phyloP scores from a whole-genome alignment of 345 rosid species.

The Durio zibethinus region DNA sequence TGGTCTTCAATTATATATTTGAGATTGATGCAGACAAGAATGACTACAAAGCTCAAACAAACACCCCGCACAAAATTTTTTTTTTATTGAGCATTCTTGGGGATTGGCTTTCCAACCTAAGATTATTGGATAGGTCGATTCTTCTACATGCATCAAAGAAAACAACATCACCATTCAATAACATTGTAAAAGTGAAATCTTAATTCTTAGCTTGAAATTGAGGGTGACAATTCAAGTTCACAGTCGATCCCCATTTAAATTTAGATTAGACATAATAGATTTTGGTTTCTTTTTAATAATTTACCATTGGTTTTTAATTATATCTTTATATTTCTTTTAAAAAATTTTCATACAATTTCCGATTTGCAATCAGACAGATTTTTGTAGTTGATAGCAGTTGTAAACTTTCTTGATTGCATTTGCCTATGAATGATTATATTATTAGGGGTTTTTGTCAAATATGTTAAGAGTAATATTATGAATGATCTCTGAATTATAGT shows the following conservation, averaged over 20 bases:
- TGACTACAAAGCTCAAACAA: background rate
- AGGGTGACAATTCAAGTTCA: background rate
- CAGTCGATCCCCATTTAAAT: too few species aligned
- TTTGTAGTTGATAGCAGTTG: too few species aligned
- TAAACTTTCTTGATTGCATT: too few species aligned
- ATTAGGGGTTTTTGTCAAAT: background rate
- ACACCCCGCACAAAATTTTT: background rate
- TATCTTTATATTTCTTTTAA: too few species aligned
- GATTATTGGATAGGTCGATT: background rate
- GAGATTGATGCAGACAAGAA: constrained; percentile 8
- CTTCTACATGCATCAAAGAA: background rate
- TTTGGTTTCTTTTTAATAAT: too few species aligned
- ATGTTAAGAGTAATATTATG: too few species aligned
- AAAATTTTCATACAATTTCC: too few species aligned
- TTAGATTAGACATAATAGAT: too few species aligned
- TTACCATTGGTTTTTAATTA: background rate
- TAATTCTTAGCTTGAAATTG: background rate
- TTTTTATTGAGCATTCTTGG: background rate
- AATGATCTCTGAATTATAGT: too few species aligned
- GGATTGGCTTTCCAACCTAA: background rate
- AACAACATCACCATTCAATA: background rate
- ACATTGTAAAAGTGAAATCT: background rate
- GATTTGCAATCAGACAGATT: too few species aligned
- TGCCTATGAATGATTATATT: too few species aligned
- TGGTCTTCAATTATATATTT: background rate